phyloP scores from a whole-genome alignment of 129 eudicot genomes.

The Pittosporum tobira region DNA sequence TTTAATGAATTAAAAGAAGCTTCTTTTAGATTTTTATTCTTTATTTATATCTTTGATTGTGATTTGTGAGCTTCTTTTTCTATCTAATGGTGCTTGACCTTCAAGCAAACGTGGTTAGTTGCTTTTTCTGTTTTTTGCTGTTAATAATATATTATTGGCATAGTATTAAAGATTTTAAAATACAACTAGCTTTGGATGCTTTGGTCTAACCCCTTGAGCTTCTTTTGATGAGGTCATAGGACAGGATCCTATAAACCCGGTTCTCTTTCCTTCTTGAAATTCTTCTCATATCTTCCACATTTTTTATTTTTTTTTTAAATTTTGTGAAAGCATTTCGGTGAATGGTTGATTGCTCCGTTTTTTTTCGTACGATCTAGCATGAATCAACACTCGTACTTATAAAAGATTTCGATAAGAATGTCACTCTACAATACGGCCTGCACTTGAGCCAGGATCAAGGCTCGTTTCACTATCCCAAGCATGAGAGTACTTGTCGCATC shows the following conservation, averaged over 20 bases:
- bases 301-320: not conserved
- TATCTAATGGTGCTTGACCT: slow-evolving; percentile 14
- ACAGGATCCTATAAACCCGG: slow-evolving; percentile 44
- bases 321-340: too few species aligned
- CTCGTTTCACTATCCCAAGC: too few species aligned
- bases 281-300: not conserved
- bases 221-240: slow-evolving; percentile 12
- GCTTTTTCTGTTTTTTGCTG: not conserved
- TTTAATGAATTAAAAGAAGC: slow-evolving; percentile 44
- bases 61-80: slow-evolving; percentile 12
- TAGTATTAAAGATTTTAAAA: slow-evolving; percentile 11
- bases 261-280: slow-evolving; percentile 6
- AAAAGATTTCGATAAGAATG: too few species aligned
- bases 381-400: not conserved
- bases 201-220: slow-evolving; percentile 5
- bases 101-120: slow-evolving; percentile 15
- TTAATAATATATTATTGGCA: slow-evolving; percentile 5
- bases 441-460: too few species aligned
- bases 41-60: slow-evolving; percentile 23
- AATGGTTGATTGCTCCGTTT: too few species aligned
- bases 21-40: slow-evolving; percentile 28
- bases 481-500: too few species aligned
- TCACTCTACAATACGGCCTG: too few species aligned
- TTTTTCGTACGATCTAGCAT: not conserved
- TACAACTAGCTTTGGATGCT: slow-evolving; percentile 21